Evolutionary conservation across 2,329 filamentous ascomycete species (phyloP).

Genomic region (Colletotrichum cuscutae): DNA sequence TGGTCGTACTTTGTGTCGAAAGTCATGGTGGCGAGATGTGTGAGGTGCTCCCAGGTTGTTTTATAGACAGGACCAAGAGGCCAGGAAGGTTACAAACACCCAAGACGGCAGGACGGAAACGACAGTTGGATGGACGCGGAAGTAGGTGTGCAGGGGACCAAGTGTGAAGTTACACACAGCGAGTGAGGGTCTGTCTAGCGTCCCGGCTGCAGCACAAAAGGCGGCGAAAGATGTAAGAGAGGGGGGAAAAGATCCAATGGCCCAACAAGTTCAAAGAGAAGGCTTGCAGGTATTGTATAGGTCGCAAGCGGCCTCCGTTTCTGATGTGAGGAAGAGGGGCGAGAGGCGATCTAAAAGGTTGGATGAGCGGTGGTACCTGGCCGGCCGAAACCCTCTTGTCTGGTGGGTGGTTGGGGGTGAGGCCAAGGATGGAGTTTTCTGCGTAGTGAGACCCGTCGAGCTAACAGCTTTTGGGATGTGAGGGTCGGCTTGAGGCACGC

Average conservation of each 20-base stretch:
- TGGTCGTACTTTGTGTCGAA: constrained; percentile 33
- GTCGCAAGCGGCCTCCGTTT: constrained; percentile 18
- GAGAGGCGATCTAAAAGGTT: constrained; percentile 22
- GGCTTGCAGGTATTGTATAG: constrained; percentile 28
- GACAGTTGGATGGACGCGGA: not conserved
- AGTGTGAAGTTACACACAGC: no score
- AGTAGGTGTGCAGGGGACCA: constrained; percentile 16
- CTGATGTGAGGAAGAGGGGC: constrained; percentile 21
- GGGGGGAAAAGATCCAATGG: not conserved
- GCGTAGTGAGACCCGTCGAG: constrained; percentile 19
- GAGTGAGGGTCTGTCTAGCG: constrained; percentile 22
- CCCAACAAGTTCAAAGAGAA: constrained; percentile 15
- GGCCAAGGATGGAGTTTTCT: constrained; percentile 20
- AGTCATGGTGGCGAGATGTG: constrained; percentile 30
- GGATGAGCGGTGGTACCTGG: constrained; percentile 25
- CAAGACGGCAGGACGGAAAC: constrained; percentile 28
- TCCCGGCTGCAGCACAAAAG: constrained; percentile 27
- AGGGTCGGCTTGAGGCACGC: constrained; percentile 5
- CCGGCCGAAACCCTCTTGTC: constrained; percentile 23
- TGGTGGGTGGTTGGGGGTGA: constrained; percentile 26
- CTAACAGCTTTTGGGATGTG: constrained; percentile 1
- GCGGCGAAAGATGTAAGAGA: constrained; percentile 28
- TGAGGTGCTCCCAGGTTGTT: constrained; percentile 42
- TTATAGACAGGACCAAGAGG: constrained; percentile 44
- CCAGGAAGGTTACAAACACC: constrained; percentile 35